These are phyloP conservation scores for Medicago ruthenica DNA, from an alignment of 306 rosid species.

Conservation along the genomic window DNA sequence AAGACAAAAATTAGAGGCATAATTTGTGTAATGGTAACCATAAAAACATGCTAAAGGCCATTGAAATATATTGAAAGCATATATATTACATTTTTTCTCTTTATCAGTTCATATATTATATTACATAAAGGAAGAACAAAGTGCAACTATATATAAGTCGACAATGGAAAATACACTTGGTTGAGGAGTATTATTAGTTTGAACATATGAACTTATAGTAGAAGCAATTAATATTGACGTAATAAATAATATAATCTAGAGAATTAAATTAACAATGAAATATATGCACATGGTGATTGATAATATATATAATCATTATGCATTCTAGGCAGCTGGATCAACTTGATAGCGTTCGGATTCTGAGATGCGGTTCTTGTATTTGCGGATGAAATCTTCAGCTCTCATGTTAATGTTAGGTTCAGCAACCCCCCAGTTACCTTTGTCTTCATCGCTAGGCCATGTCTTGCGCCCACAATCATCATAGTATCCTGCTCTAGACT, in stretches of 20 bases:
- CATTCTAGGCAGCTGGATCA: constrained; percentile 9
- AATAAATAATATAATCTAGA: neutral
- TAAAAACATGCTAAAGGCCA: neutral
- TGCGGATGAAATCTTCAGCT: constrained; percentile 59
- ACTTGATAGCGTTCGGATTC: constrained; percentile 51
- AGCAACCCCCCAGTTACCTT: constrained; percentile 56
- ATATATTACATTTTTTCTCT: neutral
- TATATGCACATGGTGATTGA: neutral
- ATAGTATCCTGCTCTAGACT: constrained; percentile 30
- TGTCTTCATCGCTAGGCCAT: constrained; percentile 71
- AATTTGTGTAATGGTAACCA: too few species aligned
- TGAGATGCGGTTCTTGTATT: constrained; percentile 50
- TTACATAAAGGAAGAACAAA: neutral
- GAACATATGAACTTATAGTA: neutral
- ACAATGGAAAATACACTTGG: neutral
- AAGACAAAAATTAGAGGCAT: too few species aligned
- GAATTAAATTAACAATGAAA: constrained; percentile 8
- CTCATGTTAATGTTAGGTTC: constrained; percentile 63
- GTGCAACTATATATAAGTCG: neutral
- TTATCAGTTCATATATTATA: too few species aligned
- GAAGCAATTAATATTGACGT: neutral
- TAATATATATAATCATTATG: neutral
- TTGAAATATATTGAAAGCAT: neutral
- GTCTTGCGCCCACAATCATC: constrained; percentile 46
- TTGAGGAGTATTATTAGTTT: neutral